A percentile compares a stretch with the other conserved stretches of the same genome.
phyloP scores from a whole-genome alignment of 2,329 filamentous ascomycete species.

The Alternaria viburni region DNA sequence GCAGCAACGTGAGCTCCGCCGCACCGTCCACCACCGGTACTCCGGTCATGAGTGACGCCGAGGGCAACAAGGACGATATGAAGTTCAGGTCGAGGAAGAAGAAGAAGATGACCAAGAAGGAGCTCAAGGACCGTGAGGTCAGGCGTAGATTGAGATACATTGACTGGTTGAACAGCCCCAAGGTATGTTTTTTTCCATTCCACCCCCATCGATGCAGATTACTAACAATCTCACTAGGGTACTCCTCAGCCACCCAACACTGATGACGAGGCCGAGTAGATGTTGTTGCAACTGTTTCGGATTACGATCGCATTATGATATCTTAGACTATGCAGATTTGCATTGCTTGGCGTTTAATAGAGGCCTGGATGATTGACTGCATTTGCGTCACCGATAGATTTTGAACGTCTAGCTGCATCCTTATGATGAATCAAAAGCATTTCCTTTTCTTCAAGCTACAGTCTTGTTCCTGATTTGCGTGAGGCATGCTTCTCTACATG shows the following conservation, averaged over 20 bases:
- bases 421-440: conserved; percentile 20
- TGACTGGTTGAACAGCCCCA: conserved; percentile 76
- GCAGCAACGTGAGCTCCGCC: conserved; percentile 48
- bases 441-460: background rate
- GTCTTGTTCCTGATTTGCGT: background rate
- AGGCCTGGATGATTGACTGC: conserved; percentile 13
- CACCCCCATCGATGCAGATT: background rate
- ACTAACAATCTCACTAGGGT: conserved; percentile 40
- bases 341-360: conserved; percentile 31
- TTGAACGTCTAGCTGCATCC: conserved; percentile 10
- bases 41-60: conserved; percentile 79
- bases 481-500: background rate
- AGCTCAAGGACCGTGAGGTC: conserved; percentile 91
- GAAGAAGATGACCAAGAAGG: conserved; percentile 98
- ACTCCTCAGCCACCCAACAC: conserved; percentile 50
- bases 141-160: conserved; percentile 84
- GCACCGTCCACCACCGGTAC: conserved; percentile 58
- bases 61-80: conserved; percentile 77
- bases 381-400: conserved; percentile 16
- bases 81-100: conserved; percentile 93
- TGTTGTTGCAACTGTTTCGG: conserved; percentile 12
- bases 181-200: conserved; percentile 36
- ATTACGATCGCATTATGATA: conserved; percentile 13
- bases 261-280: conserved; percentile 49
- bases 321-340: conserved; percentile 23